Evolutionary conservation across 1,284 basidiomycete species (phyloP), one percentile per base, ranked within the genome.

Genomic region (Apiotrichum akiyoshidainum): DNA sequence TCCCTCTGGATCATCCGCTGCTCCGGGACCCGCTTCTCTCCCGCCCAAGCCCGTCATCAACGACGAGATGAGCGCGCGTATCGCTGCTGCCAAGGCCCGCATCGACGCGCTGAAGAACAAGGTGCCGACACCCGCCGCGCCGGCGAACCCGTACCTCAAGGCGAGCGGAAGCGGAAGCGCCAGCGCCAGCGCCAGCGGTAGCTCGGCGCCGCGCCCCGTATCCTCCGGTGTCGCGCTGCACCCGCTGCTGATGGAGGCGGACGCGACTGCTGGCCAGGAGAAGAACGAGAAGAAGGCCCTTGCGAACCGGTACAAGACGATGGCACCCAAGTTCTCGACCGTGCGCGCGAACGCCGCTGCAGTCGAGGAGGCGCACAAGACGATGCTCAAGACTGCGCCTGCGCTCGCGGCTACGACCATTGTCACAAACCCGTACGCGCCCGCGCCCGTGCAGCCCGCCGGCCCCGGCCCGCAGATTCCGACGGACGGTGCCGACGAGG

Each of bases 241-340:
- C 75, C 92, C 92, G 5, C 80, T 94, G 26, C 78, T 94, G 26
- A 82, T 93, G 61, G 83, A 82, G 22, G 40, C 40, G 12, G 21
- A 44, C 14, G 81, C 57, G 17, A 58, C 58, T 35, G 47, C 22
- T 19, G 55, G 34, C 12, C 51, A 67, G 41, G 68, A 72, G 54
- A 72, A 72, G 67, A 73, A 76, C 56, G 75, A 73, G 56, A 74
- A 75, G 65, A 66, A 63, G 56, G 66, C 69, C 19, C 54, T 72
- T 60, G 52, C 67, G 54, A 66, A 76, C 65, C 59, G 88, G 59
- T 95, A 94, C 79, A 94, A 92, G 74, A 90, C 93, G 10, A 96
- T 96, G 92, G 90, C 92, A 64, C 93, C 93, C 55, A 97, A 96
- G 76, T 97, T 96, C 75, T 89, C 92, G 0, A 91, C 90, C 5